These are phyloP conservation scores for Malassezia yamatoensis DNA, from an alignment of 1,284 basidiomycete species.

Conservation along the genomic window DNA sequence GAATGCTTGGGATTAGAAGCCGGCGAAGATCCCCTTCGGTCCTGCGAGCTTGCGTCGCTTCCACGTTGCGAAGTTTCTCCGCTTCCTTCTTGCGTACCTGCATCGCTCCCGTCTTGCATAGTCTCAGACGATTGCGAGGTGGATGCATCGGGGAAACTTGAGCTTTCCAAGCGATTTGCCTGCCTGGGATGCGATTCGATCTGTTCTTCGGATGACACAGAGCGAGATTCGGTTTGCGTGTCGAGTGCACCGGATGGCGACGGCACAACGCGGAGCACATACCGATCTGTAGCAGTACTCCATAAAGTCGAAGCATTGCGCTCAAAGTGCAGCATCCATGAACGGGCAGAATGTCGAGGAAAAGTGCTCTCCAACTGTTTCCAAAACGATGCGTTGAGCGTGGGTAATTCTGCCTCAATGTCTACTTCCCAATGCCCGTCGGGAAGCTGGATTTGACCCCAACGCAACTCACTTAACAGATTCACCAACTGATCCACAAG, in stretches of 20 bases:
- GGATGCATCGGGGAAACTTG: no score
- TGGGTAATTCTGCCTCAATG: not conserved
- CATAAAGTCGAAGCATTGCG: not conserved
- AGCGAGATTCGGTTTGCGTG: no score
- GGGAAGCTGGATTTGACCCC: not conserved
- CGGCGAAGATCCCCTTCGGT: no score
- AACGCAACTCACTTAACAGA: not conserved
- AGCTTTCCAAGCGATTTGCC: no score
- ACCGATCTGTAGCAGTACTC: conserved; percentile 9
- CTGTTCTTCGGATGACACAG: no score
- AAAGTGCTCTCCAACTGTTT: not conserved
- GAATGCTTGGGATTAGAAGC: no score
- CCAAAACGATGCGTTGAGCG: not conserved
- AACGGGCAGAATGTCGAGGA: not conserved
- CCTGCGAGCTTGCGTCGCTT: no score
- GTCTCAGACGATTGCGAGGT: no score
- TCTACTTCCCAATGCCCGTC: not conserved
- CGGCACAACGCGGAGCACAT: not conserved
- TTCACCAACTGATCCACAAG: not conserved
- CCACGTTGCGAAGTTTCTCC: no score
- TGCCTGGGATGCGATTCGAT: no score
- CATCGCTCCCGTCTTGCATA: no score
- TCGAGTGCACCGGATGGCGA: not conserved
- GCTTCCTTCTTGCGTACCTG: no score
- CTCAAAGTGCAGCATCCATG: conserved; percentile 7